Percentiles rank a stretch among this genome's conserved stretches.
phyloP scores from a whole-genome alignment of 495 filamentous ascomycete species.

The Podospora appendiculata region DNA sequence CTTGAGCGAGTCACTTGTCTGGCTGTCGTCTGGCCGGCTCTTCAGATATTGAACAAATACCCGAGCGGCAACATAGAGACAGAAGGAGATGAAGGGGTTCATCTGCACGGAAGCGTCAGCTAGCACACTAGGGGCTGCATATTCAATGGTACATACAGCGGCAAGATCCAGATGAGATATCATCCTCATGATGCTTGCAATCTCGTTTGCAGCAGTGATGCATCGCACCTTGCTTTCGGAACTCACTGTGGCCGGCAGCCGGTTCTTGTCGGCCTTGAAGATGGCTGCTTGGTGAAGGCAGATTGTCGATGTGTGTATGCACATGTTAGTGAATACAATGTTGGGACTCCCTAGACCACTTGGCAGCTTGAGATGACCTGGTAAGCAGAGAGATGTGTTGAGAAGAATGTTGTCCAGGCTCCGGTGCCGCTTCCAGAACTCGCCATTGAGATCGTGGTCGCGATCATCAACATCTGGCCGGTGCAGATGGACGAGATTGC shows the following conservation, averaged over 20 bases:
- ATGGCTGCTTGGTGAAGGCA: constrained; percentile 97
- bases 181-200: constrained; percentile 95
- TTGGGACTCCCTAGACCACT: constrained; percentile 70
- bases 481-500: constrained; percentile 92
- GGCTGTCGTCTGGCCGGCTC: constrained; percentile 74
- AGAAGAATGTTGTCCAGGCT: constrained; percentile 83
- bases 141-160: constrained; percentile 49
- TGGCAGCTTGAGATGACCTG: constrained; percentile 76
- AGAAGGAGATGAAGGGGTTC: constrained; percentile 95
- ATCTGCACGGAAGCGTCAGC: constrained; percentile 47
- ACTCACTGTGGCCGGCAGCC: constrained; percentile 65
- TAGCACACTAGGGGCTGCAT: background rate
- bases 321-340: constrained; percentile 93
- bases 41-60: constrained; percentile 96
- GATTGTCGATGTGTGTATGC: constrained; percentile 92
- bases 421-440: constrained; percentile 93
- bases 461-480: constrained; percentile 75
- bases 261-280: constrained; percentile 90
- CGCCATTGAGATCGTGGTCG: constrained; percentile 84
- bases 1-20: constrained; percentile 73
- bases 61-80: constrained; percentile 86
- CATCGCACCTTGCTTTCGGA: constrained; percentile 88
- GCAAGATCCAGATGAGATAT: constrained; percentile 83
- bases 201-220: constrained; percentile 87
- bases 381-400: constrained; percentile 76